phyloP scores from a whole-genome alignment of 2,329 filamentous ascomycete genomes.

The Pyrenochaeta sp. region DNA sequence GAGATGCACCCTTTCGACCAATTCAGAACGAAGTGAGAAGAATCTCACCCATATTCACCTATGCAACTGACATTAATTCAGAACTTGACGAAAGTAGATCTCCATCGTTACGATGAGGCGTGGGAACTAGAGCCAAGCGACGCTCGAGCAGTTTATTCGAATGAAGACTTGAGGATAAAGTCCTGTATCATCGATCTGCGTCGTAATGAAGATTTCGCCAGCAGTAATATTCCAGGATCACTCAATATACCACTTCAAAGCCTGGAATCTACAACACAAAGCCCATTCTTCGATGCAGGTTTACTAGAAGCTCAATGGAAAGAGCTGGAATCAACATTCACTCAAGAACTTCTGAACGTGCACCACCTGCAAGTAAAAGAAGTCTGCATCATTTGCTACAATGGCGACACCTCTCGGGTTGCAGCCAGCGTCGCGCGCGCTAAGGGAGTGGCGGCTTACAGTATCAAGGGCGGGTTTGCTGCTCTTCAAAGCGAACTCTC shows the following conservation, averaged over 20 bases:
- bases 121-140: slow-evolving; percentile 24
- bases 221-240: slow-evolving; percentile 23
- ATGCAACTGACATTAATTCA: slow-evolving; percentile 1
- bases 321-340: slow-evolving; percentile 26
- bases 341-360: slow-evolving; percentile 20
- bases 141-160: slow-evolving; percentile 20
- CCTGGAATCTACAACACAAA: slow-evolving; percentile 10
- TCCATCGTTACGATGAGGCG: slow-evolving; percentile 30
- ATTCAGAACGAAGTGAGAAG: slow-evolving; percentile 23
- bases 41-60: neutral
- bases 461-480: slow-evolving; percentile 23
- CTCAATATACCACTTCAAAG: slow-evolving; percentile 30
- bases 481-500: slow-evolving; percentile 19
- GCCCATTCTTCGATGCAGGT: slow-evolving; percentile 22
- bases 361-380: slow-evolving; percentile 25
- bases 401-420: slow-evolving; percentile 25
- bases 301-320: slow-evolving; percentile 27
- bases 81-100: slow-evolving; percentile 25
- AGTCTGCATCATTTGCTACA: slow-evolving; percentile 26
- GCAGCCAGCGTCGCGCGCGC: slow-evolving; percentile 29
- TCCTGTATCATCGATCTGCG: slow-evolving; percentile 24
- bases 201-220: slow-evolving; percentile 24
- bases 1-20: slow-evolving; percentile 34
- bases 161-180: too few species aligned
- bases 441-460: slow-evolving; percentile 20